Base-by-base conservation (phyloP, 805 yeast genomes). In the Nakazawaea peltata region DNA sequence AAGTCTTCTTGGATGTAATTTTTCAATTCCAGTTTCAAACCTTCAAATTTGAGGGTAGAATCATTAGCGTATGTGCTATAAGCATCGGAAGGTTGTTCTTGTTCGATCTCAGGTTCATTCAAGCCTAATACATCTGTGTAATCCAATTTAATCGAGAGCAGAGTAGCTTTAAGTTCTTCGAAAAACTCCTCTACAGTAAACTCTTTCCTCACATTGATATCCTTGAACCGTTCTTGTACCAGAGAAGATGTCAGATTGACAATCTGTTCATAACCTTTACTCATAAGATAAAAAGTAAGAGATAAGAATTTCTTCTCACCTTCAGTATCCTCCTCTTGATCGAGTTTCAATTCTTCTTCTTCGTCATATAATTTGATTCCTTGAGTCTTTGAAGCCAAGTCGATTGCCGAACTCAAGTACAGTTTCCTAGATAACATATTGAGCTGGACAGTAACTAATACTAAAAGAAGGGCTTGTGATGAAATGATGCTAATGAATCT, bases 221-320 rank as follows among this genome's bases (percentile, higher is more conserved):
- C 67, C 9, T 63, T 69, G 52, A 86, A 85, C 17, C 75, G 77
- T 22, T 63, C 65, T 21, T 62, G 65, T 3, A 90, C 88, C 4
- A 71, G 60, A 1, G 55, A 50, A 47, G 75, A 74, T 19, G 85
- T 72, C 15, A 67, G 56, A 19, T 64, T 58, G 16, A 73, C 65
- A 24, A 84, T 59, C 23, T 65, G 60, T 16, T 66, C 47, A 87
- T 92, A 86, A 0, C 97, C 97, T 44, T 77, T 74, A 54, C 90
- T 87, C 33, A 90, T 63, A 30, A 90, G 56, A 96, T 96, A 90
- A 96, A 97, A 90, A 41, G 88, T 80, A 42, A 86, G 71, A 0
- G 94, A 81, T 31, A 90, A 64, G 52, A 82, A 90, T 33, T 86
- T 81, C 48, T 92, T 90, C 47, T 82, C 92, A 26, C 79, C 67